Percentiles rank a stretch among this genome's conserved stretches.
These are phyloP conservation scores for Magnaporthales sp. DNA, from an alignment of 2,329 filamentous ascomycete species.

Conservation along the genomic window DNA sequence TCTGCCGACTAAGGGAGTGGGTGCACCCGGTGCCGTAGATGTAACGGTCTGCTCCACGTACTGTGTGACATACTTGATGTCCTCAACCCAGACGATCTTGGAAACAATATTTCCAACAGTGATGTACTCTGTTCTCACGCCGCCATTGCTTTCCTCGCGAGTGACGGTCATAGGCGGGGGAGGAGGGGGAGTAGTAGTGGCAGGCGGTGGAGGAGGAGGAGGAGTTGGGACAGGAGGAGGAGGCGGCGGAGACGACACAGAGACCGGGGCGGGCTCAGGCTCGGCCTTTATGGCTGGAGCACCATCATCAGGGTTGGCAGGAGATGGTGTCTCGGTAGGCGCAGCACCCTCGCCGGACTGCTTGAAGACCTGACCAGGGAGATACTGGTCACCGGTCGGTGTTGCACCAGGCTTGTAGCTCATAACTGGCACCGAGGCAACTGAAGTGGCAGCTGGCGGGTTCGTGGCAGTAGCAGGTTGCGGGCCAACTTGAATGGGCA, in stretches of 20 bases:
- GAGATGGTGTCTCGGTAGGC: background rate
- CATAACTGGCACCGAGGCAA: conserved; percentile 19
- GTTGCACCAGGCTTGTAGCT: conserved; percentile 27
- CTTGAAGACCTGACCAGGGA: conserved; percentile 33
- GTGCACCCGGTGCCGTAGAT: conserved; percentile 24
- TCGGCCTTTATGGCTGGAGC: conserved; percentile 6
- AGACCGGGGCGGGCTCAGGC: background rate
- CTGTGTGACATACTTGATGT: conserved; percentile 43
- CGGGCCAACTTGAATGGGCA: conserved; percentile 32
- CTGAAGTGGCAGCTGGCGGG: conserved; percentile 11
- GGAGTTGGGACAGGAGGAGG: conserved; percentile 9
- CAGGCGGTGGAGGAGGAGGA: conserved; percentile 7
- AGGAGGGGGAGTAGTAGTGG: conserved; percentile 18
- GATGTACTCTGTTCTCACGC: conserved; percentile 43
- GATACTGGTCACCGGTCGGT: conserved; percentile 20
- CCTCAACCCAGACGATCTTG: conserved; percentile 50
- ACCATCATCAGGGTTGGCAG: conserved; percentile 4
- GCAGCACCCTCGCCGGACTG: background rate
- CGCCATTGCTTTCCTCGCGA: conserved; percentile 24
- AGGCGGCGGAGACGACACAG: conserved; percentile 11
- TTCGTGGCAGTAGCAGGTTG: conserved; percentile 13
- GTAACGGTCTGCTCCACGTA: conserved; percentile 31
- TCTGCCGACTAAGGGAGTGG: conserved; percentile 16
- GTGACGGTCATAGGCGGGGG: conserved; percentile 17
- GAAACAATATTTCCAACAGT: conserved; percentile 41